phyloP scores from a whole-genome alignment of 805 yeast species.

The Ogataea paraovalis region DNA sequence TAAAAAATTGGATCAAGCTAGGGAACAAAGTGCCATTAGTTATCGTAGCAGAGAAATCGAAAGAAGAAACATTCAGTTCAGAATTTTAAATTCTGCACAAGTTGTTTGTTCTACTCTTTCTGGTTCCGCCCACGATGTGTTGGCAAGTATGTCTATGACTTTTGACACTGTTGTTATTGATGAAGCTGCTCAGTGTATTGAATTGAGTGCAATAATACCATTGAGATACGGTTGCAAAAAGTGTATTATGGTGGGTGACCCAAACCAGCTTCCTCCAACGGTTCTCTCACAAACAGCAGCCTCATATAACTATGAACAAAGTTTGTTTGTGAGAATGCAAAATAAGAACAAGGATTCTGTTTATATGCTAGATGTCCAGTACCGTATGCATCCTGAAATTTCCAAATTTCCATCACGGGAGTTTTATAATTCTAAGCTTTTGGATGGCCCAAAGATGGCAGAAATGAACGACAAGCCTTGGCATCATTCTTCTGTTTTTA shows the following conservation, averaged over 20 bases:
- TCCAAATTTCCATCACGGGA: slow-evolving; percentile 81
- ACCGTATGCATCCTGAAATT: slow-evolving; percentile 96
- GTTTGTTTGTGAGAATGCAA: slow-evolving; percentile 92
- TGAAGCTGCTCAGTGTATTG: slow-evolving; percentile 98
- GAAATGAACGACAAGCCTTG: slow-evolving; percentile 60
- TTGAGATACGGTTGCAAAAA: slow-evolving; percentile 83
- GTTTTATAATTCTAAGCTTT: slow-evolving; percentile 68
- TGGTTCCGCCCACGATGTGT: slow-evolving; percentile 88
- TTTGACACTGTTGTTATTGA: slow-evolving; percentile 92
- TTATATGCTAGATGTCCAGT: slow-evolving; percentile 81
- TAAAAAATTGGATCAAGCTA: slow-evolving; percentile 66
- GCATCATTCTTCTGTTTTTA: slow-evolving; percentile 57
- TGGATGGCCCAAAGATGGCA: slow-evolving; percentile 77
- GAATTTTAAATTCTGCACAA: slow-evolving; percentile 68
- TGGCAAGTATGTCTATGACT: slow-evolving; percentile 66
- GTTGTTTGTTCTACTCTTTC: slow-evolving; percentile 89
- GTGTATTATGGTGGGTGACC: slow-evolving; percentile 98
- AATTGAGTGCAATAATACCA: slow-evolving; percentile 86
- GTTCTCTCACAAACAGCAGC: slow-evolving; percentile 89
- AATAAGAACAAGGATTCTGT: slow-evolving; percentile 55
- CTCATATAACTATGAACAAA: slow-evolving; percentile 75
- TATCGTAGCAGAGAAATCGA: slow-evolving; percentile 75
- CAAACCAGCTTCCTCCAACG: slow-evolving; percentile 96
- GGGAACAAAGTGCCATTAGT: slow-evolving; percentile 68
- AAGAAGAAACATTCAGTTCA: slow-evolving; percentile 68